Base-by-base conservation (phyloP, 2,329 filamentous ascomycete species). In the Sporothrix schenckii region DNA sequence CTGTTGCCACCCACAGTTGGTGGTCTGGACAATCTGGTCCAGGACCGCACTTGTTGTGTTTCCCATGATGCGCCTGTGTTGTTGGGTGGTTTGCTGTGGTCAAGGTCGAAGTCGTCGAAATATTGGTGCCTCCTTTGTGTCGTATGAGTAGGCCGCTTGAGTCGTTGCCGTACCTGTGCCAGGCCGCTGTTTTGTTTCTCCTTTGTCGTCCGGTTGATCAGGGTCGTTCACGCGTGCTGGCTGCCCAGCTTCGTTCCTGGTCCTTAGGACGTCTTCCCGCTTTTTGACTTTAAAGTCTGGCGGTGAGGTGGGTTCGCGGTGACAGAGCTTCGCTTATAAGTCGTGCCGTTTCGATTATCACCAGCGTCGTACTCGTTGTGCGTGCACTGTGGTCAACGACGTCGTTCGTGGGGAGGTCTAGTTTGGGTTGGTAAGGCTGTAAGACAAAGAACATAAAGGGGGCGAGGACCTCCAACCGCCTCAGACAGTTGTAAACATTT, bases 1-100 rank as follows among this genome's bases (percentile, higher is more conserved):
- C 30, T 11, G 2, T 21, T 9, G 52, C 47, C 47, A 73, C 76
- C 67, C 84, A 97, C 94, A 99, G 85, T 99, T 99, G 76, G 94
- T 95, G 77, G 91, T 93, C 78, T 96, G 92, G 80, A 97, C 94
- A 77, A 99, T 97, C 82, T 91, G 95, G 82, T 98, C 94, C 81
- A 98, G 86, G 80, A 98, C 90, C 76, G 86, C 83, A 79, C 88
- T 91, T 75, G 87, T 88, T 71, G 87, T 87, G 81, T 91, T 91
- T 76, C 89, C 89, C 89, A 91, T 91, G 75, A 75, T 74, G 72
- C 56, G 72, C 39, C 44, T 56, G 34, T 58, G 21, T 10, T 34
- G 39, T 44, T 13, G 30, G 21, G 47, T 24, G 66, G 2, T 19
- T 34, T 44, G 24, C 30, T 47, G 21, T 16, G 4, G 52, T 27